phyloP scores from a whole-genome alignment of 1,284 basidiomycete genomes.

The Ganoderma meredithae region DNA sequence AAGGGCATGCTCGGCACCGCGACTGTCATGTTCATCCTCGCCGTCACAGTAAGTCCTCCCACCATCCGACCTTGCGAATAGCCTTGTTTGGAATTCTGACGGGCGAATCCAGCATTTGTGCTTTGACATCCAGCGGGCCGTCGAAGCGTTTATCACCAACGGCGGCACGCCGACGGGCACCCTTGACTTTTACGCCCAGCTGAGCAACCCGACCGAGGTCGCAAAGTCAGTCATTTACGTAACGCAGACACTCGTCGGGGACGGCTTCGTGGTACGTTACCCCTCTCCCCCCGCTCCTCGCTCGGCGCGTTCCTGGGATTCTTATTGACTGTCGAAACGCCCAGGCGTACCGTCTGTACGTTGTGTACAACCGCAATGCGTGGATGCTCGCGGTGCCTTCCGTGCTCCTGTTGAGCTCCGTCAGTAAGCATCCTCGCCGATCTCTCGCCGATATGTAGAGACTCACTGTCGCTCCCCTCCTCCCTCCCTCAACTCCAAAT shows the following conservation, averaged over 20 bases:
- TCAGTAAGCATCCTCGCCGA: conserved; percentile 1
- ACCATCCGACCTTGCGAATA: not conserved
- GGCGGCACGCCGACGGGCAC: conserved; percentile 16
- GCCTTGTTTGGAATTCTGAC: not conserved
- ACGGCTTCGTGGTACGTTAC: not conserved
- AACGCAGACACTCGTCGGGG: conserved; percentile 23
- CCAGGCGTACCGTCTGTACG: conserved; percentile 19
- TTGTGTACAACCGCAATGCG: conserved; percentile 22
- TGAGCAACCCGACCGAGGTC: conserved; percentile 18
- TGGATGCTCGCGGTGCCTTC: conserved; percentile 11
- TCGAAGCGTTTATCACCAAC: conserved; percentile 18
- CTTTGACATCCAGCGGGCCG: conserved; percentile 21
- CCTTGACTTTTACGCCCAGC: conserved; percentile 8
- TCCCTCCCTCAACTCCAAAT: not conserved
- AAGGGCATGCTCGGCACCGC: conserved; percentile 23
- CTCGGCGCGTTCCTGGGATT: not conserved
- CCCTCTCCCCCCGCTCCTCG: no score
- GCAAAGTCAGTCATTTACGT: conserved; percentile 18
- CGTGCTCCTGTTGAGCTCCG: conserved; percentile 7
- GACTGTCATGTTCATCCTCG: conserved; percentile 23
- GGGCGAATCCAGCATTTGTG: conserved; percentile 13
- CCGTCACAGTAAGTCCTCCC: conserved; percentile 15
- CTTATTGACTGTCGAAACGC: not conserved
- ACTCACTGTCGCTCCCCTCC: no score
- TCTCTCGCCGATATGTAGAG: no score